These are phyloP conservation scores for Ganoderma resinaceum DNA, from an alignment of 1,284 basidiomycete species.

Conservation along the genomic window DNA sequence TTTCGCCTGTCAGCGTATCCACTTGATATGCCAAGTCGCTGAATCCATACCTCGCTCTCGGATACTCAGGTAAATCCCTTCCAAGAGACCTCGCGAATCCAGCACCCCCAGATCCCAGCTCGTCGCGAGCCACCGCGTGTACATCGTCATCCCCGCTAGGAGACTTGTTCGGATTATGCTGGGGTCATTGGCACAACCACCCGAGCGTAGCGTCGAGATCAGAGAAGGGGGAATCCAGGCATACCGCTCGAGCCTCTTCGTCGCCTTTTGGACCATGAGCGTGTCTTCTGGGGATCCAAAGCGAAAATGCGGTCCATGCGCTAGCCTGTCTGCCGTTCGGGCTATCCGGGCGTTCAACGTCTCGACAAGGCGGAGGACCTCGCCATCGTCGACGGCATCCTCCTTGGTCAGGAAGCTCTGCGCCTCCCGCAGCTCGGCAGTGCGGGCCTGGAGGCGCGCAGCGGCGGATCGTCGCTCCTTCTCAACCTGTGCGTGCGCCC, in stretches of 20 bases:
- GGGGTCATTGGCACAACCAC: constrained; percentile 42
- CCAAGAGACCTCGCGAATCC: constrained; percentile 47
- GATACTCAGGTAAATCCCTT: constrained; percentile 55
- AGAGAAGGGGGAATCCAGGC: constrained; percentile 29
- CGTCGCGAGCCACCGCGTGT: constrained; percentile 53
- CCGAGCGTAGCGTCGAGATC: constrained; percentile 41
- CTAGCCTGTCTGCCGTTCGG: constrained; percentile 55
- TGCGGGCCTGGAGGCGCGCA: constrained; percentile 48
- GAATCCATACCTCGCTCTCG: constrained; percentile 49
- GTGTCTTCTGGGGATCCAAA: constrained; percentile 7
- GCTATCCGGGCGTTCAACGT: constrained; percentile 57
- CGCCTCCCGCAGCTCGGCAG: constrained; percentile 52
- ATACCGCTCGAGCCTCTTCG: constrained; percentile 11
- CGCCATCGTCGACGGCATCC: constrained; percentile 53
- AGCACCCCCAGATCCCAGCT: constrained; percentile 57
- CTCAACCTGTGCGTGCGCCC: constrained; percentile 15
- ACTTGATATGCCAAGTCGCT: constrained; percentile 2
- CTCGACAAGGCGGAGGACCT: constrained; percentile 53
- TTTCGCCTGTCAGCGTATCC: background rate
- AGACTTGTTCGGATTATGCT: constrained; percentile 32
- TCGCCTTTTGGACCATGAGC: constrained; percentile 11
- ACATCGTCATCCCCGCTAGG: constrained; percentile 53
- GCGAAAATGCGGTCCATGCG: constrained; percentile 39
- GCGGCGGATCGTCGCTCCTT: constrained; percentile 18
- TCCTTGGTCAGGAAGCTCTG: constrained; percentile 54